Base-by-base conservation (phyloP, 2,329 filamentous ascomycete genomes). In the Microdochium nivale region DNA sequence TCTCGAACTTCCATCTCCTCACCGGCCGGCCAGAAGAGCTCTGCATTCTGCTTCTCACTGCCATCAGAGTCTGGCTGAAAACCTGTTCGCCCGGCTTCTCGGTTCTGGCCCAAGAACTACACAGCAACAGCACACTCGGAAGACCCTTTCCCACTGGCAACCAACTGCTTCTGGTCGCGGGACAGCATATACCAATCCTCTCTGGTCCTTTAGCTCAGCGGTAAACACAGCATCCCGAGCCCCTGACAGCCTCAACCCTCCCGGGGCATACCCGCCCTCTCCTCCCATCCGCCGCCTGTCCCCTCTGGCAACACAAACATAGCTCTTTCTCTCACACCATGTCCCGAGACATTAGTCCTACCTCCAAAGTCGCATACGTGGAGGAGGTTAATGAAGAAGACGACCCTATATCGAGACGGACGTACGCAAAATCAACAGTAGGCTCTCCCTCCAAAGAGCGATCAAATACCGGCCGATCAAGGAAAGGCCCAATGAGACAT, bases 341-440 rank as follows among this genome's bases (percentile, higher is more conserved):
- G 40, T 19, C 40, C 23, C 40, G 40, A 23, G 21, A 44, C 40
- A 21, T 44, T 7, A 44, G 40, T 44, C 40, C 40, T 44, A 44
- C 40, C 13, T 44, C 40, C 19, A 44, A 19, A 13, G 66, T 73
- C 51, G 71, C 72, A 52, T 73, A 72, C 61, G 68, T 78, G 53
- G 72, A 80, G 62, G 78, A 80, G 52, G 74, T 67, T 47, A 75
- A 79, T 59, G 76, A 79, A 49, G 66, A 69, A 13, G 75, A 70
- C 40, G 73, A 72, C 51, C 63, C 69, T 33, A 61, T 70, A 19
- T 63, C 67, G 49, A 67, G 63, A 54, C 65, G 67, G 11, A 54
- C 58, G 53, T 80, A 79, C 64, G 77, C 78, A 56, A 66, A 66
- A 32, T 77, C 75, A 27, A 65, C 70, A 50, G 71, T 68, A n/a